Evolutionary conservation across 2,329 filamentous ascomycete genomes (phyloP).

Genomic region (Trichoderma sp.): DNA sequence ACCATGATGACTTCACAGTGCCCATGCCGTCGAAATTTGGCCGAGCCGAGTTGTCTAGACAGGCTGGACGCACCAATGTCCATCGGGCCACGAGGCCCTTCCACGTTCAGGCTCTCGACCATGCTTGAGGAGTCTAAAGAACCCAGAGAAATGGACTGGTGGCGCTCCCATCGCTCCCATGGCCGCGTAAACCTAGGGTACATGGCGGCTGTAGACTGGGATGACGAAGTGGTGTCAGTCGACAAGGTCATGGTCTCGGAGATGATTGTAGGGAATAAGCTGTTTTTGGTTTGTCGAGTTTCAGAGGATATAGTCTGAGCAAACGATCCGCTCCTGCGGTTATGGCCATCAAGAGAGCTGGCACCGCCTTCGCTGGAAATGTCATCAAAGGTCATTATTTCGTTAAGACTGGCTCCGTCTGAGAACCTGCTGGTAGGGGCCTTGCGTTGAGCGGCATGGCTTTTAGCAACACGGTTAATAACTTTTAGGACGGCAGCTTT

Average conservation of each 20-base stretch:
- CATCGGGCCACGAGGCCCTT: slow-evolving; percentile 48
- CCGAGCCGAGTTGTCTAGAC: slow-evolving; percentile 57
- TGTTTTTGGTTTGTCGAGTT: slow-evolving; percentile 44
- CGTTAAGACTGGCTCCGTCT: slow-evolving; percentile 54
- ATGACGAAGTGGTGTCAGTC: slow-evolving; percentile 53
- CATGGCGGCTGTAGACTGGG: slow-evolving; percentile 45
- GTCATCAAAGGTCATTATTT: slow-evolving; percentile 50
- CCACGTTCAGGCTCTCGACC: slow-evolving; percentile 50
- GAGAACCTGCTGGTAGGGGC: slow-evolving; percentile 53
- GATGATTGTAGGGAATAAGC: slow-evolving; percentile 47
- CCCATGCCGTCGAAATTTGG: slow-evolving; percentile 63
- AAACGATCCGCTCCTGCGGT: slow-evolving; percentile 55
- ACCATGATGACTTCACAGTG: slow-evolving; percentile 67
- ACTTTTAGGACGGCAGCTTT: slow-evolving; percentile 70
- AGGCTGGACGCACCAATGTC: slow-evolving; percentile 55
- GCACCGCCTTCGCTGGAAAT: slow-evolving; percentile 60
- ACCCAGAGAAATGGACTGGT: slow-evolving; percentile 56
- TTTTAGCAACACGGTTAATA: slow-evolving; percentile 75
- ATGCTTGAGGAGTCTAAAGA: slow-evolving; percentile 53
- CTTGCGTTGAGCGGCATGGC: slow-evolving; percentile 56
- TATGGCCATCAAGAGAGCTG: slow-evolving; percentile 59
- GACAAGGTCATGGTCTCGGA: slow-evolving; percentile 49
- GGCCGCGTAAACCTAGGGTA: slow-evolving; percentile 47
- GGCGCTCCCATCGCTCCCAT: slow-evolving; percentile 60
- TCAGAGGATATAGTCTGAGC: slow-evolving; percentile 49